Evolutionary conservation across 306 rosid species (phyloP).

Genomic region (Cicer yamashitae): DNA sequence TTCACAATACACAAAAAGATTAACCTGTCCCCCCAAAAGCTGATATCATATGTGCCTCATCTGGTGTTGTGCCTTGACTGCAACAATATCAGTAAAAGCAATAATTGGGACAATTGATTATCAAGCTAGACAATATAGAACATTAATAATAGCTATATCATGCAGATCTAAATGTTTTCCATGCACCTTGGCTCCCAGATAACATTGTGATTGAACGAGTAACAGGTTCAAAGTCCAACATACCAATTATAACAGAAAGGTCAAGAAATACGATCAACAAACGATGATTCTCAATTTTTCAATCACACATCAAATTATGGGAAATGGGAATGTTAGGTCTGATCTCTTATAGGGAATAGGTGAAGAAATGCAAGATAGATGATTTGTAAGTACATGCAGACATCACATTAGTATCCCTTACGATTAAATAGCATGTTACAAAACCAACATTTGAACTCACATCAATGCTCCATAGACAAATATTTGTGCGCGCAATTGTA

Average conservation of each 20-base stretch:
- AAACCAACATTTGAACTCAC: conserved; percentile 64
- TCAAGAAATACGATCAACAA: conserved; percentile 10
- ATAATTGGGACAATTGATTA: conserved; percentile 31
- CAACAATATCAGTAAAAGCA: conserved; percentile 47
- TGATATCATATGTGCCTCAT: conserved; percentile 89
- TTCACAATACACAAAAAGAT: conserved; percentile 30
- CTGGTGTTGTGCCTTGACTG: conserved; percentile 96
- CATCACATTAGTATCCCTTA: conserved; percentile 26
- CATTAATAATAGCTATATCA: conserved; percentile 31
- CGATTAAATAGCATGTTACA: conserved; percentile 24
- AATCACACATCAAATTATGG: conserved; percentile 2
- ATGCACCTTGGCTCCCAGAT: conserved; percentile 11
- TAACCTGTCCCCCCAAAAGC: conserved; percentile 96
- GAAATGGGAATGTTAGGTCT: neutral
- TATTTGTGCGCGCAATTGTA: conserved; percentile 98
- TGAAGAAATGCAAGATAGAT: conserved; percentile 16
- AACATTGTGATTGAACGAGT: conserved; percentile 16
- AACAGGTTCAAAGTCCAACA: conserved; percentile 21
- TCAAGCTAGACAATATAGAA: neutral
- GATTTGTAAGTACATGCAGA: conserved; percentile 24
- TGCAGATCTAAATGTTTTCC: conserved; percentile 37
- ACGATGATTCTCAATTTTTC: conserved; percentile 4
- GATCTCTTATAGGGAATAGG: conserved; percentile 9
- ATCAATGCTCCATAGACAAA: conserved; percentile 98
- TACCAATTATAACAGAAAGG: conserved; percentile 17